These are phyloP conservation scores for Cyclotella choctawhatcheeana DNA, from an alignment of 108 stramenopile species.

Conservation along the genomic window DNA sequence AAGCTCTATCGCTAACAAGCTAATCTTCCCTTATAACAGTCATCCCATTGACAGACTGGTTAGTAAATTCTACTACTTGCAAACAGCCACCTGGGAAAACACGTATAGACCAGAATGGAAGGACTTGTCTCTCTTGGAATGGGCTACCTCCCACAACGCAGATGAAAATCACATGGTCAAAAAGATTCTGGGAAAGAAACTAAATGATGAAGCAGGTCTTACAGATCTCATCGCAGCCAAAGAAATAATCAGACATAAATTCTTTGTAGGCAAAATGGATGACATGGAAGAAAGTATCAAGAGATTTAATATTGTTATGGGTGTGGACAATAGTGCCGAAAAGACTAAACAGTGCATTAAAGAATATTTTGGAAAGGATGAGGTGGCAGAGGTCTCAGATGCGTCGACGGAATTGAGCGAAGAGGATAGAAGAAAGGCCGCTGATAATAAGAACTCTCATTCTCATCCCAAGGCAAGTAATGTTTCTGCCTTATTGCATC, in stretches of 20 bases:
- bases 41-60: conserved; percentile 60
- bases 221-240: conserved; percentile 35
- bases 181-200: conserved; percentile 26
- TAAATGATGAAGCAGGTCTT: conserved; percentile 6
- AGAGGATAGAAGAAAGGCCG: background rate
- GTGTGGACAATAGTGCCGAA: conserved; percentile 4
- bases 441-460: conserved; percentile 9
- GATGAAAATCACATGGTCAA: conserved; percentile 39
- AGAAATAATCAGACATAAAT: conserved; percentile 39
- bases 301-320: conserved; percentile 32
- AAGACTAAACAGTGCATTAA: conserved; percentile 16
- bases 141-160: conserved; percentile 25
- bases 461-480: conserved; percentile 23
- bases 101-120: conserved; percentile 46
- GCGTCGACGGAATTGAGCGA: background rate
- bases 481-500: background rate
- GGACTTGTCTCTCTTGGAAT: conserved; percentile 49
- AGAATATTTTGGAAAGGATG: conserved; percentile 20
- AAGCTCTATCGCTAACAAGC: no score
- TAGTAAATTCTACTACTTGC: conserved; percentile 59
- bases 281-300: conserved; percentile 43
- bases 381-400: background rate
- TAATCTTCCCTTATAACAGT: no score
- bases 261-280: conserved; percentile 49
- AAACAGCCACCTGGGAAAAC: conserved; percentile 53